Percentiles rank a stretch among this genome's conserved stretches.
Conservation (phyloP, 345 rosid species). For the Nasturtium officinale region DNA sequence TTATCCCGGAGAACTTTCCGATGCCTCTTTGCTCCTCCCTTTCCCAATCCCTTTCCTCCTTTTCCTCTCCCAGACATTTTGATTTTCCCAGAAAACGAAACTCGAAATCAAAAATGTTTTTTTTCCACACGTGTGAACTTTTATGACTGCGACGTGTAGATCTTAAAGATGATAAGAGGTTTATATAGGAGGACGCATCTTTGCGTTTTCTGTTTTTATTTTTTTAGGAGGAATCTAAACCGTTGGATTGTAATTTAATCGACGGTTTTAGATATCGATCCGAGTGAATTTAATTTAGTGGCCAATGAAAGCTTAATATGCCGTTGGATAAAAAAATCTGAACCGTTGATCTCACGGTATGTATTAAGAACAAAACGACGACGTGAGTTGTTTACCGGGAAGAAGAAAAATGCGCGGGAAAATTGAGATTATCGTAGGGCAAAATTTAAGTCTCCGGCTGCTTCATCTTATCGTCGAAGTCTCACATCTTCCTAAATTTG, state of each 20-base stretch:
- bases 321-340: not conserved
- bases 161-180: not conserved
- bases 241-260: slow-evolving; percentile 33
- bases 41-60: slow-evolving; percentile 53
- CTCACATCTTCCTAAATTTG: too few relatives aligned
- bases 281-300: not conserved
- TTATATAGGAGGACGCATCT: slow-evolving; percentile 1
- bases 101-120: not conserved
- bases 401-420: slow-evolving; percentile 22
- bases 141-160: not conserved
- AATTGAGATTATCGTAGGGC: slow-evolving; percentile 8
- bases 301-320: rapidly evolving
- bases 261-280: slow-evolving; percentile 5
- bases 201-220: slow-evolving; percentile 26
- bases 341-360: not conserved
- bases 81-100: not conserved
- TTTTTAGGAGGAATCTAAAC: not conserved
- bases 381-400: not conserved
- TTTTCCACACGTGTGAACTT: slow-evolving; percentile 6
- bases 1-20: slow-evolving; percentile 50
- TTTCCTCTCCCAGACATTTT: slow-evolving; percentile 51
- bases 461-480: not conserved
- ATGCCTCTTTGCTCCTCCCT: slow-evolving; percentile 54
- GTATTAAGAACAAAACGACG: not conserved
- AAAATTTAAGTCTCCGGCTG: not conserved